Percentiles rank a stretch among this genome's conserved stretches.
Evolutionary conservation across 257 asterid genomes (phyloP).

Genomic region (Rubia yunnanensis): DNA sequence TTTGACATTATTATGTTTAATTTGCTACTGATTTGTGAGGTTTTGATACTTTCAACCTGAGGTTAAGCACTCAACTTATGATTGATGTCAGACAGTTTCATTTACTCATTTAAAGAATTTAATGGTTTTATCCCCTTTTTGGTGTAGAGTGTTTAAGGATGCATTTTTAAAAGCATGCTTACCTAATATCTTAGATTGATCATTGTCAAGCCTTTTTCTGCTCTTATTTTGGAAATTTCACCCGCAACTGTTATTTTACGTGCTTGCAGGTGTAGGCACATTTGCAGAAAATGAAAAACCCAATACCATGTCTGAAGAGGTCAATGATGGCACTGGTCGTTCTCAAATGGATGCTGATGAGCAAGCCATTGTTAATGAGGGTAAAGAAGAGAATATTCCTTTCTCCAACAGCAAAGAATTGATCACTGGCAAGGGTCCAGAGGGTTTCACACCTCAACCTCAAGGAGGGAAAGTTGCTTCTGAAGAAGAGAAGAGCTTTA

Average conservation of each 20-base stretch:
- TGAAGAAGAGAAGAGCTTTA: slow-evolving; percentile 47
- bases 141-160: neutral
- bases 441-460: slow-evolving; percentile 16
- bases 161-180: neutral
- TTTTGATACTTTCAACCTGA: neutral
- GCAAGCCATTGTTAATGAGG: slow-evolving; percentile 19
- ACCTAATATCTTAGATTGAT: neutral
- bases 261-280: slow-evolving; percentile 37
- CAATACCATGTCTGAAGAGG: slow-evolving; percentile 21
- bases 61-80: neutral
- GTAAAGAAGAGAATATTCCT: slow-evolving; percentile 21
- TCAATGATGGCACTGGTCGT: slow-evolving; percentile 23
- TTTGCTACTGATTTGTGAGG: neutral
- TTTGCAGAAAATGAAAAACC: slow-evolving; percentile 29
- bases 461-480: slow-evolving; percentile 26
- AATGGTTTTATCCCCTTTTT: neutral
- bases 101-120: neutral
- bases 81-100: neutral
- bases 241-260: neutral
- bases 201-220: neutral
- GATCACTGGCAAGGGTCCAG: slow-evolving; percentile 10
- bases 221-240: neutral
- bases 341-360: slow-evolving; percentile 24
- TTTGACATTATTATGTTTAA: slow-evolving; percentile 10
- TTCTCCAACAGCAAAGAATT: slow-evolving; percentile 12